These are phyloP conservation scores for Chalaropsis thielavioides DNA, from an alignment of 2,329 filamentous ascomycete genomes.

Conservation along the genomic window DNA sequence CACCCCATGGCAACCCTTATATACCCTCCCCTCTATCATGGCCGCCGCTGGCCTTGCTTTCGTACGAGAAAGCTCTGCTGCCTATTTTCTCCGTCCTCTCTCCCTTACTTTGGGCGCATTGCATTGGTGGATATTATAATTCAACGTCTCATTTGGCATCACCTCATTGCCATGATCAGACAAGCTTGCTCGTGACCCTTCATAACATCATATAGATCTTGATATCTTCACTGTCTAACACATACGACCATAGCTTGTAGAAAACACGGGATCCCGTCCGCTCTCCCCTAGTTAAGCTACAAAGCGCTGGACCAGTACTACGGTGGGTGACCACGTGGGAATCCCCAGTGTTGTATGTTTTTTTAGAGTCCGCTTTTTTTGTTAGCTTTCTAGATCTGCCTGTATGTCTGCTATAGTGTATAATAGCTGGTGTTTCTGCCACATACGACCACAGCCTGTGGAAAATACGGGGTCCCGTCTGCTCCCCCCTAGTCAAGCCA, in stretches of 20 bases:
- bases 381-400: no score
- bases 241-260: no score
- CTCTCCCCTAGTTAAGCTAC: no score
- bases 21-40: no score
- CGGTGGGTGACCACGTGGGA: no score
- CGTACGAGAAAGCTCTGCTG: not conserved
- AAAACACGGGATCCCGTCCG: no score
- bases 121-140: not conserved
- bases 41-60: not conserved
- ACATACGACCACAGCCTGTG: slow-evolving; percentile 8
- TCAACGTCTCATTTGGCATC: not conserved
- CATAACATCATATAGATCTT: not conserved
- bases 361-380: no score
- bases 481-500: slow-evolving; percentile 8
- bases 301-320: no score
- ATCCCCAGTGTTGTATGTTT: no score
- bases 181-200: not conserved
- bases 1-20: not conserved
- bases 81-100: not conserved
- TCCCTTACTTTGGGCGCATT: not conserved
- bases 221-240: not conserved
- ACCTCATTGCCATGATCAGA: not conserved
- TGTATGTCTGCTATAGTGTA: no score
- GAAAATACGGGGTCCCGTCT: slow-evolving; percentile 8
- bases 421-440: not conserved